Evolutionary conservation across 2,329 filamentous ascomycete species (phyloP), one percentile per base, ranked within the genome.

Genomic region (Scedosporium aurantiacum): DNA sequence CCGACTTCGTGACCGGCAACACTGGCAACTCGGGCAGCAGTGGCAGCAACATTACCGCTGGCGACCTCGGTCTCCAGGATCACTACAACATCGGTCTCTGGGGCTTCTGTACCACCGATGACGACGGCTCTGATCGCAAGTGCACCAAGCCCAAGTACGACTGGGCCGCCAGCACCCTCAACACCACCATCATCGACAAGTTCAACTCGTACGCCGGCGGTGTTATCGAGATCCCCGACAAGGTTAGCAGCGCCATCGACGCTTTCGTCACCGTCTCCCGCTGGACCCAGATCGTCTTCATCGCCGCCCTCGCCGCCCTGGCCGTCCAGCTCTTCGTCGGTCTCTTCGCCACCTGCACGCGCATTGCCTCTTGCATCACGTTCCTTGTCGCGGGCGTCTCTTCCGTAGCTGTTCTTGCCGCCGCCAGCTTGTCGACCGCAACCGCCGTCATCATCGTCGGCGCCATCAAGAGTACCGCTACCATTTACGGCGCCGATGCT

Each of bases 261-360:
- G 79, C 83, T 18, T 97, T 96, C 78, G 80, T 82, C 70, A 83
- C 81, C 60, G 84, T 92, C 40, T 82, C 84, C 62, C 88, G 87
- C 70, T 96, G 89, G 88, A 92, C 93, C 73, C 86, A 92, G 74
- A 81, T 93, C 63, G 85, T 87, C 65, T 96, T 91, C 73, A 79
- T 91, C 67, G 80, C 91, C 64, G 86, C 90, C 58, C 81, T 92
- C 67, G 74, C 86, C 64, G 79, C 85, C 18, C 89, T 93, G 5
- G 82, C 79, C 50, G 74, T 86, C 27, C 89, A 92, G 73, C 80
- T 97, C 63, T 64, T 94, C 54, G 76, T 95, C 56, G 92, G 92
- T 64, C 78, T 96, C 70, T 87, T 93, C 65, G 88, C 91, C 65
- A 88, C 89, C 73, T 96, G 87, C 82, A 91, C 87, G 64, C 85